phyloP scores from a whole-genome alignment of 768 basidiomycete species.

The Lactifluus subvellereus region DNA sequence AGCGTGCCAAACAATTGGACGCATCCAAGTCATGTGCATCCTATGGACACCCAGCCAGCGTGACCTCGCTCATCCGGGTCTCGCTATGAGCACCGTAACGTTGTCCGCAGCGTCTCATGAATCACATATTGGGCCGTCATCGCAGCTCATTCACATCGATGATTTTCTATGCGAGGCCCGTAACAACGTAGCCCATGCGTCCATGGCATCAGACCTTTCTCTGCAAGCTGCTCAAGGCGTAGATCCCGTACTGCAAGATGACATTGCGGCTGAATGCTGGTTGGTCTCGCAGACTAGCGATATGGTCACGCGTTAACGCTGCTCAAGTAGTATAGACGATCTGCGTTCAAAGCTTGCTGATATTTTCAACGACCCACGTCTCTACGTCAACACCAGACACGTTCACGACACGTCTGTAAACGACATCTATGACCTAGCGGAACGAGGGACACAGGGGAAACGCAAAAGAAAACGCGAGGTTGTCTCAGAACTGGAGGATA shows the following conservation, averaged over 20 bases:
- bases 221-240: slow-evolving; percentile 9
- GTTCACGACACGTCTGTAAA: slow-evolving; percentile 46
- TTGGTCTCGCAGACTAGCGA: slow-evolving; percentile 16
- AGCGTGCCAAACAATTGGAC: slow-evolving; percentile 7
- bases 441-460: slow-evolving; percentile 28
- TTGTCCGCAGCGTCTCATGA: slow-evolving; percentile 21
- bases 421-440: slow-evolving; percentile 33
- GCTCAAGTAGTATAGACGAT: slow-evolving; percentile 51
- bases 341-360: slow-evolving; percentile 40
- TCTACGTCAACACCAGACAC: slow-evolving; percentile 51
- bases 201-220: background rate
- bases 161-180: slow-evolving; percentile 27
- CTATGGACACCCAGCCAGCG: background rate
- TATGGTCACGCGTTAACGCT: slow-evolving; percentile 3
- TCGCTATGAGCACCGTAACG: background rate
- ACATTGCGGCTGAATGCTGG: slow-evolving; percentile 35
- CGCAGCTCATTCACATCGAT: slow-evolving; percentile 30
- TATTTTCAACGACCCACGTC: slow-evolving; percentile 48
- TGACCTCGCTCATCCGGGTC: background rate
- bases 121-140: slow-evolving; percentile 26
- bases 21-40: slow-evolving; percentile 19
- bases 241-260: slow-evolving; percentile 1
- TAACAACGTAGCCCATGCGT: slow-evolving; percentile 5
- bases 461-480: slow-evolving; percentile 36
- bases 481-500: slow-evolving; percentile 35